Percentiles rank a stretch among this genome's conserved stretches.
Conservation (phyloP, 2,329 filamentous ascomycete species). For the Raffaelea albimanens region DNA sequence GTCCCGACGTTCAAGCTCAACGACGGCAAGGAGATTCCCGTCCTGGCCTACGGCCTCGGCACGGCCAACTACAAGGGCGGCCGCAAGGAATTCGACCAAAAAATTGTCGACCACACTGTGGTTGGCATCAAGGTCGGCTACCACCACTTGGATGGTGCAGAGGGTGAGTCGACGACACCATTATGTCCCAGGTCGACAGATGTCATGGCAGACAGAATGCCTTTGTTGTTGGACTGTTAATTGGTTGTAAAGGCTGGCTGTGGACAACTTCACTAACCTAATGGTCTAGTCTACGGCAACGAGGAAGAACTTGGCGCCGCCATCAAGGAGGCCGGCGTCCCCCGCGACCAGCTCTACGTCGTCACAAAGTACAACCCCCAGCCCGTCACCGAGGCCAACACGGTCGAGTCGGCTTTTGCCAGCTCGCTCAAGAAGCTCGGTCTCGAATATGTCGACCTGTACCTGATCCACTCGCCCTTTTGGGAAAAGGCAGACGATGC, state of each 20-base stretch:
- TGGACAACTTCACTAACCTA: background rate
- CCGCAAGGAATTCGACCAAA: slow-evolving; percentile 40
- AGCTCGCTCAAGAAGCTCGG: slow-evolving; percentile 55
- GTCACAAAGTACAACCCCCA: slow-evolving; percentile 46
- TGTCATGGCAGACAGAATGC: too few species aligned
- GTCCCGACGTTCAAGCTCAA: slow-evolving; percentile 60
- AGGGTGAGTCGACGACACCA: slow-evolving; percentile 35
- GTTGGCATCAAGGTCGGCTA: slow-evolving; percentile 61
- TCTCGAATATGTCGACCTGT: slow-evolving; percentile 64
- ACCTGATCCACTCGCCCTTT: slow-evolving; percentile 52
- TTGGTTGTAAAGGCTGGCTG: too few species aligned
- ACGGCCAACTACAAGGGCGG: slow-evolving; percentile 54
- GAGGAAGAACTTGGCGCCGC: slow-evolving; percentile 63
- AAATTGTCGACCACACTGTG: slow-evolving; percentile 39
- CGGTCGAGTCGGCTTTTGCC: slow-evolving; percentile 40
- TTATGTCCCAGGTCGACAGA: too few species aligned
- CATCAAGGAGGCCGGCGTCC: slow-evolving; percentile 56
- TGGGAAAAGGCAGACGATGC: slow-evolving; percentile 35
- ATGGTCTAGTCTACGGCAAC: slow-evolving; percentile 45
- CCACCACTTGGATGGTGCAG: slow-evolving; percentile 65
- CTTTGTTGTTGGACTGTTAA: too few species aligned
- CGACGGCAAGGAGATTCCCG: slow-evolving; percentile 63
- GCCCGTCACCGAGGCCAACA: slow-evolving; percentile 17
- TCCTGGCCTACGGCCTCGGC: slow-evolving; percentile 65
- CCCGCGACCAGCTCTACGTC: slow-evolving; percentile 60